Base-by-base conservation (phyloP, 768 basidiomycete genomes). In the Rhizopogon rudus region DNA sequence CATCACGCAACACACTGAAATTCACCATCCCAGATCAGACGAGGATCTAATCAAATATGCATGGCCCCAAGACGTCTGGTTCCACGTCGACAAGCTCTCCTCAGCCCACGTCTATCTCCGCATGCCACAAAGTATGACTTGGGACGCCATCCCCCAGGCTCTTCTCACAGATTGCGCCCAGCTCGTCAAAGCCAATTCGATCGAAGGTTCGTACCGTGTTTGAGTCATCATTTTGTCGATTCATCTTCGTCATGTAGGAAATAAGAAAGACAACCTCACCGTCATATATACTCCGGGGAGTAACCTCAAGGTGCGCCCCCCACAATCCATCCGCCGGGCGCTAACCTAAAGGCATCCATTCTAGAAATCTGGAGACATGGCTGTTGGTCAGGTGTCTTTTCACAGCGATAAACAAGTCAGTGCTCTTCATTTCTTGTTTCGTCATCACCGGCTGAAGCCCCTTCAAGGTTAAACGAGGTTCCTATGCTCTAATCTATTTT, bases 321-420 rank as follows among this genome's bases (percentile, higher is more conserved):
- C 39, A 48, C 1, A 51, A 28, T 16, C 4, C 16, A 17, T 9
- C 7, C 14, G 16, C 40, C 63, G 46, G 62, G 14, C 6, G 6
- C 17, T 48, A 17, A 16, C 37, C 40, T 40, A n/a, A 25, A 20
- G 25, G 40, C n/a, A n/a, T 48, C 46, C 2, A 17, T 44, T 14
- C 9, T 64, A 95, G 91, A 99, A 99, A 92, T 87, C 90, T 6
- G 96, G 96, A 3, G 93, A 96, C 66, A 98, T 97, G 93, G 94
- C 92, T 3, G 87, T 96, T 3, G 97, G 97, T 0, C 89, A 94
- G 64, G 97, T 99, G 0, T 90, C 93, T 0, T 98, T 99, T 69
- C 91, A 98, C 61, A 89, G 77, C 54, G 93, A 97, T 65, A 93
- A 96, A 66, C 79, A 78, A 72, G 93, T 93, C 59, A 40, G 78